Evolutionary conservation across 371 early-diverging fungal species (phyloP).

Genomic region (Mortierella sp.): DNA sequence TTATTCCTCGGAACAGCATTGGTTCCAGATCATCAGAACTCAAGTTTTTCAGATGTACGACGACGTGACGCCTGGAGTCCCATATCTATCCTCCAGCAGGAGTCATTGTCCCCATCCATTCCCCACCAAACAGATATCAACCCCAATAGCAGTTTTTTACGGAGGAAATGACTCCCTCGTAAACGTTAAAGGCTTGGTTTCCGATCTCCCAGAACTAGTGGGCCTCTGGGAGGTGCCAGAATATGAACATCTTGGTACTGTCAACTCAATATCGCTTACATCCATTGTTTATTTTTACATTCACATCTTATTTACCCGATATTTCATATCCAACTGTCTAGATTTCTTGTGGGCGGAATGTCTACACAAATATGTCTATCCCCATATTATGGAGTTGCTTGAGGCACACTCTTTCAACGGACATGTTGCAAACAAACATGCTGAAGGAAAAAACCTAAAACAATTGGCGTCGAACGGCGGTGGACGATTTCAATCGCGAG

Average conservation of each 20-base stretch:
- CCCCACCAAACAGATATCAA: conserved; percentile 87
- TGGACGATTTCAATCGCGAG: not conserved
- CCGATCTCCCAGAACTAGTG: conserved; percentile 70
- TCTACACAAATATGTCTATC: conserved; percentile 42
- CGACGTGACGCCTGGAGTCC: conserved; percentile 78
- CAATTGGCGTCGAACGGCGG: conserved; percentile 16
- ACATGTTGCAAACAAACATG: conserved; percentile 25
- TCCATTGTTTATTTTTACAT: too few relatives aligned
- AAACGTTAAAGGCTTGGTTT: conserved; percentile 74
- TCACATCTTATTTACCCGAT: not conserved
- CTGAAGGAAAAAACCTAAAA: not conserved
- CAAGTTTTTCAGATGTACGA: conserved; percentile 94
- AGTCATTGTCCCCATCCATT: conserved; percentile 71
- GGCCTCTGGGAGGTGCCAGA: conserved; percentile 73
- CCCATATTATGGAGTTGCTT: conserved; percentile 36
- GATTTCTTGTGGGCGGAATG: conserved; percentile 85
- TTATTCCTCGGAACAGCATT: conserved; percentile 65
- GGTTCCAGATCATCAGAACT: conserved; percentile 96
- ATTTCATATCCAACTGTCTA: conserved; percentile 1
- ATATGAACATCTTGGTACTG: conserved; percentile 80
- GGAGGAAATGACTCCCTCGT: conserved; percentile 91
- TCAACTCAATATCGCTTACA: not conserved
- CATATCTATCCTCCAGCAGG: conserved; percentile 63
- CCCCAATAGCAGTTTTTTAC: conserved; percentile 91
- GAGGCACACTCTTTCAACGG: conserved; percentile 50